A percentile compares a stretch with the other conserved stretches of the same genome.
Evolutionary conservation across 2,329 filamentous ascomycete genomes (phyloP).

Genomic region (Fusarium secorum): DNA sequence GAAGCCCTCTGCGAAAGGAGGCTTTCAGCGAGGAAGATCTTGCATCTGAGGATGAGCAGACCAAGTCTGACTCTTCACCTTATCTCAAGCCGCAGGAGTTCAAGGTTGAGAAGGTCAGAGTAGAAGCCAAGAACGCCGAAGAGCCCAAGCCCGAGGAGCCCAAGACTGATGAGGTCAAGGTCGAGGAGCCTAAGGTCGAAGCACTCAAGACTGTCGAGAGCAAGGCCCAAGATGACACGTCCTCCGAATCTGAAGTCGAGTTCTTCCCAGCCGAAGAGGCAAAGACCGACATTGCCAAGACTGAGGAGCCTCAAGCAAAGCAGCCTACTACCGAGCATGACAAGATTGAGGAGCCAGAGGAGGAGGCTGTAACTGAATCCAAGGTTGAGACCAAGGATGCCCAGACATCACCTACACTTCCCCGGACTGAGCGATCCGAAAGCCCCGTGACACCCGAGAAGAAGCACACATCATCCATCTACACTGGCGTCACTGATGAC

Average conservation of each 20-base stretch:
- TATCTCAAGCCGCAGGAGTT: slow-evolving; percentile 31
- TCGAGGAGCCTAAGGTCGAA: neutral
- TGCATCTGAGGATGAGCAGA: slow-evolving; percentile 34
- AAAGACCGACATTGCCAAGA: slow-evolving; percentile 6
- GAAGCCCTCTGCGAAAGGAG: slow-evolving; percentile 60
- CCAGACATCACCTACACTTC: slow-evolving; percentile 15
- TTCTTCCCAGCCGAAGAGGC: slow-evolving; percentile 32
- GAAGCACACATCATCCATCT: slow-evolving; percentile 51
- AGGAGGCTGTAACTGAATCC: neutral
- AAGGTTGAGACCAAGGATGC: slow-evolving; percentile 17
- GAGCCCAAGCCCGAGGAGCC: neutral
- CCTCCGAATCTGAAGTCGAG: slow-evolving; percentile 36
- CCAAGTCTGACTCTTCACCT: slow-evolving; percentile 31
- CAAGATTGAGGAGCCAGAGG: neutral
- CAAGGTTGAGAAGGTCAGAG: slow-evolving; percentile 31
- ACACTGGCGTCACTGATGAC: slow-evolving; percentile 49
- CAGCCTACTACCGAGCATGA: neutral
- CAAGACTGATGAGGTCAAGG: neutral
- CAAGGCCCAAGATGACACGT: slow-evolving; percentile 7
- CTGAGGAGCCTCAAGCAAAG: neutral
- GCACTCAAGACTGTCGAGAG: neutral
- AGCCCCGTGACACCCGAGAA: slow-evolving; percentile 43
- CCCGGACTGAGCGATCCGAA: slow-evolving; percentile 37
- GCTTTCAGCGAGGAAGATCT: slow-evolving; percentile 53
- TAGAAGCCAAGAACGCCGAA: slow-evolving; percentile 7